These are phyloP conservation scores for Rhytidiadelphus loreus DNA, from an alignment of 225 moss, liverwort and hornwort genomes.

Conservation along the genomic window DNA sequence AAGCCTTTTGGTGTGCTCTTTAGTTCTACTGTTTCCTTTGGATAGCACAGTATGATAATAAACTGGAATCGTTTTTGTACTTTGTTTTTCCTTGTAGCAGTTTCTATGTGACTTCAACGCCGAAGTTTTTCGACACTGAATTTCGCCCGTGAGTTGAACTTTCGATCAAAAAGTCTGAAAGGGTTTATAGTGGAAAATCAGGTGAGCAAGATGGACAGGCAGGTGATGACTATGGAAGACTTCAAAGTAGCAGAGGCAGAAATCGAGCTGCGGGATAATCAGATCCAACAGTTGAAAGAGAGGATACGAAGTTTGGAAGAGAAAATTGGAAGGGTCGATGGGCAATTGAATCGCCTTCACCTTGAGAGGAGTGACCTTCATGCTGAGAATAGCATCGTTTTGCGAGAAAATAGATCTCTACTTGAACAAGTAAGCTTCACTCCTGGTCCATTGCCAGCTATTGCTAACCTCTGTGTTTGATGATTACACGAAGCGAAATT, in stretches of 20 bases:
- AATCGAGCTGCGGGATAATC: conserved; percentile 48
- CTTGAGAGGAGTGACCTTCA: conserved; percentile 36
- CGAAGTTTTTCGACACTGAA: not conserved
- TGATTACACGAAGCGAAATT: not conserved
- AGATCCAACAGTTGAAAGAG: conserved; percentile 54
- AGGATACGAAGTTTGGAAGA: conserved; percentile 49
- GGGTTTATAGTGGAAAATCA: conserved; percentile 33
- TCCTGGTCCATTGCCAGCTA: not conserved
- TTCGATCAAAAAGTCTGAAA: not conserved
- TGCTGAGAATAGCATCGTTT: conserved; percentile 51
- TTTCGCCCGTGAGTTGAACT: not conserved
- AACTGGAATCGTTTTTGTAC: not conserved
- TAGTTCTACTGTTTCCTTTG: not conserved
- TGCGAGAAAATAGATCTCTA: conserved; percentile 60
- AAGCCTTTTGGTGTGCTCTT: not conserved
- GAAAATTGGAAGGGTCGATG: conserved; percentile 50
- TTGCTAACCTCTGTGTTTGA: not conserved
- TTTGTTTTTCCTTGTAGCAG: not conserved
- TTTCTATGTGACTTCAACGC: not conserved
- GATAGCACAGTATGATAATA: not conserved
- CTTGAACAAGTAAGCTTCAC: conserved; percentile 54
- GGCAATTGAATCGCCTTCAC: conserved; percentile 34
- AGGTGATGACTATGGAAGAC: conserved; percentile 47
- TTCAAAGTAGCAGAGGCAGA: conserved; percentile 45
- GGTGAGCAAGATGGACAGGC: conserved; percentile 60